phyloP scores from a whole-genome alignment of 2,329 filamentous ascomycete species.

The Corinectria fuckeliana region DNA sequence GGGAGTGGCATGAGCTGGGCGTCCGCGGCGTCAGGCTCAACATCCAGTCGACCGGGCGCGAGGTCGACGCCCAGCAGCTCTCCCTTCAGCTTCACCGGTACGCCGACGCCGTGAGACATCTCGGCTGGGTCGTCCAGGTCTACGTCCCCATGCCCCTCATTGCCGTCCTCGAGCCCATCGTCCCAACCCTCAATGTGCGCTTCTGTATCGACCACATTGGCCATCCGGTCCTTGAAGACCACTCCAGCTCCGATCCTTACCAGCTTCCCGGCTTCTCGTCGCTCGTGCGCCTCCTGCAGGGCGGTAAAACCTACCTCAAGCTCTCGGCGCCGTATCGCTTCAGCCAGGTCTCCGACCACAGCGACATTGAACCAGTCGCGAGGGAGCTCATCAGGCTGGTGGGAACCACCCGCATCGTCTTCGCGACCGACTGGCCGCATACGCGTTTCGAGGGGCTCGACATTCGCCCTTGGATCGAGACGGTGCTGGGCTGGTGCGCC shows the following conservation, averaged over 20 bases:
- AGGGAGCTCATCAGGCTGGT: conserved; percentile 55
- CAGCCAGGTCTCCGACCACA: conserved; percentile 50
- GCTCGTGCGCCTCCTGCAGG: conserved; percentile 53
- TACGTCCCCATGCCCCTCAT: conserved; percentile 62
- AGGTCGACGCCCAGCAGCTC: conserved; percentile 49
- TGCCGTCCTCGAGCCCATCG: conserved; percentile 53
- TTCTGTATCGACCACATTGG: conserved; percentile 68
- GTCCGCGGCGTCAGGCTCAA: conserved; percentile 67
- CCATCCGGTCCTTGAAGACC: conserved; percentile 48
- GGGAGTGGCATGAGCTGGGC: conserved; percentile 61
- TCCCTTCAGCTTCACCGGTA: conserved; percentile 51
- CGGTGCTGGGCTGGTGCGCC: conserved; percentile 60
- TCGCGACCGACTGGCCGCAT: conserved; percentile 70
- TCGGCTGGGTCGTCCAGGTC: conserved; percentile 64
- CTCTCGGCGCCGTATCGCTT: conserved; percentile 65
- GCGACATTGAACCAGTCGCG: conserved; percentile 55
- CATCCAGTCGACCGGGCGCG: conserved; percentile 58
- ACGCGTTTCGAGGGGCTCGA: conserved; percentile 65
- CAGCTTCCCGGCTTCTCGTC: conserved; percentile 41
- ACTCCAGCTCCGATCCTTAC: conserved; percentile 32
- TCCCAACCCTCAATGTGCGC: conserved; percentile 56
- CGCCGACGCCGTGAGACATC: conserved; percentile 55
- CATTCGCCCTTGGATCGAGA: conserved; percentile 53
- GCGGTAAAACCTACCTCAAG: conserved; percentile 61
- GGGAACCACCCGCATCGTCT: conserved; percentile 54